A percentile compares a stretch with the other conserved stretches of the same genome.
These are phyloP conservation scores for Evernia prunastri DNA, from an alignment of 495 filamentous ascomycete genomes.

Conservation along the genomic window DNA sequence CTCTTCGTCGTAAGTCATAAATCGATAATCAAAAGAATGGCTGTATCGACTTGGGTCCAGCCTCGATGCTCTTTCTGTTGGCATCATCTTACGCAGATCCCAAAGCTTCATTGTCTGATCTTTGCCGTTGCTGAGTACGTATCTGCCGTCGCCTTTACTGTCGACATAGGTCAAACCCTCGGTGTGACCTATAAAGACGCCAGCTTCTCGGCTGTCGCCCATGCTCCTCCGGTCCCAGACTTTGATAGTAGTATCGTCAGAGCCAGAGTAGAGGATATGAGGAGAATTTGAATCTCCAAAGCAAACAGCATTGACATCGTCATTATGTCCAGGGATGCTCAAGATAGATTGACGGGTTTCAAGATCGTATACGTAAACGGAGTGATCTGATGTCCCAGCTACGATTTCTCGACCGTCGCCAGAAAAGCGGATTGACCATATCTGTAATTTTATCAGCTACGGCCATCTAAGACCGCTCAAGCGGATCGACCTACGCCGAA, in stretches of 20 bases:
- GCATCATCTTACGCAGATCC: constrained; percentile 84
- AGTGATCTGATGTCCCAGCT: constrained; percentile 71
- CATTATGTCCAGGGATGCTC: constrained; percentile 66
- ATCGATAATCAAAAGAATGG: constrained; percentile 82
- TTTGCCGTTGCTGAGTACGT: constrained; percentile 89
- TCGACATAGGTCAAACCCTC: constrained; percentile 95
- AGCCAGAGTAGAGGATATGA: constrained; percentile 93
- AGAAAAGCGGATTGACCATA: constrained; percentile 89
- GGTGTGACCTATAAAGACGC: constrained; percentile 88
- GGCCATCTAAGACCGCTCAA: not conserved
- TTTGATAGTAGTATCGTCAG: constrained; percentile 64
- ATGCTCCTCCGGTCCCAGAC: constrained; percentile 94
- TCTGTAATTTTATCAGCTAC: constrained; percentile 40
- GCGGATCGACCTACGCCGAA: constrained; percentile 41
- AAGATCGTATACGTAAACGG: constrained; percentile 90
- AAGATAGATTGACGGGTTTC: constrained; percentile 69
- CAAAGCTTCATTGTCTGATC: constrained; percentile 97
- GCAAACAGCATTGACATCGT: constrained; percentile 96
- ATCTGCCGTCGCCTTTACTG: constrained; percentile 92
- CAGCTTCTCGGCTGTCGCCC: constrained; percentile 79
- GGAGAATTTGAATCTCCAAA: constrained; percentile 85
- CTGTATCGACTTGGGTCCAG: constrained; percentile 50
- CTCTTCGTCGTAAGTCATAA: constrained; percentile 58
- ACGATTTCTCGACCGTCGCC: constrained; percentile 89
- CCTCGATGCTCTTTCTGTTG: constrained; percentile 53